A percentile compares a stretch with the other conserved stretches of the same genome.
phyloP scores from a whole-genome alignment of 1,284 basidiomycete species.

The Hemileccinum hortonii region DNA sequence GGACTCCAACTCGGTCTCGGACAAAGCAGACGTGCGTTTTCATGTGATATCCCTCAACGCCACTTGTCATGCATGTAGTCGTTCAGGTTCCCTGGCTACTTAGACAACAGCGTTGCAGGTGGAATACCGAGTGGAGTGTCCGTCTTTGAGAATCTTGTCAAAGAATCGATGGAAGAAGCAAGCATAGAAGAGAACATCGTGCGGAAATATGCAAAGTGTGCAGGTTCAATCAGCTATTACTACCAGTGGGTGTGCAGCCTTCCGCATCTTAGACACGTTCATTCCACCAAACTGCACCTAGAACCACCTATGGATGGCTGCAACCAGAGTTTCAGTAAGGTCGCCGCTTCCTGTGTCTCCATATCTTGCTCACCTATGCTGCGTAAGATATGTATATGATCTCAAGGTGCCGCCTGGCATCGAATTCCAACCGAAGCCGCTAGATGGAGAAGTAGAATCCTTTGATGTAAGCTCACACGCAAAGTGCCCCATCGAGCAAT shows the following conservation, averaged over 20 bases:
- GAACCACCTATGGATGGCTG: constrained; percentile 71
- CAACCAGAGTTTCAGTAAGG: constrained; percentile 85
- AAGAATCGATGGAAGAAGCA: constrained; percentile 94
- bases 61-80: constrained; percentile 6
- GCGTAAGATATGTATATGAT: constrained; percentile 75
- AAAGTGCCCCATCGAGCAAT: not conserved
- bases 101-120: constrained; percentile 81
- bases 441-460: constrained; percentile 91
- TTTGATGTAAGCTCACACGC: constrained; percentile 62
- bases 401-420: constrained; percentile 60
- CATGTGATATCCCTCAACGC: constrained; percentile 3
- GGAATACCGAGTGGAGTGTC: constrained; percentile 77
- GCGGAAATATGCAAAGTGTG: constrained; percentile 52
- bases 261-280: not conserved
- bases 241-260: constrained; percentile 45
- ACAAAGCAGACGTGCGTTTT: constrained; percentile 82
- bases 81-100: constrained; percentile 67
- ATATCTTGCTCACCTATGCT: not conserved
- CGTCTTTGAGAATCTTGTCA: constrained; percentile 76
- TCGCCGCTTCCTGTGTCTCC: constrained; percentile 1
- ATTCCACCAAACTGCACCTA: constrained; percentile 25
- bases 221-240: constrained; percentile 71
- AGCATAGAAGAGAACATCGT: constrained; percentile 69
- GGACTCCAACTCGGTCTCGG: constrained; percentile 84
- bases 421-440: constrained; percentile 69